A percentile compares a stretch with the other conserved stretches of the same genome.
Conservation (phyloP, 148 eudicot genomes). For the Heliosperma pusillum region DNA sequence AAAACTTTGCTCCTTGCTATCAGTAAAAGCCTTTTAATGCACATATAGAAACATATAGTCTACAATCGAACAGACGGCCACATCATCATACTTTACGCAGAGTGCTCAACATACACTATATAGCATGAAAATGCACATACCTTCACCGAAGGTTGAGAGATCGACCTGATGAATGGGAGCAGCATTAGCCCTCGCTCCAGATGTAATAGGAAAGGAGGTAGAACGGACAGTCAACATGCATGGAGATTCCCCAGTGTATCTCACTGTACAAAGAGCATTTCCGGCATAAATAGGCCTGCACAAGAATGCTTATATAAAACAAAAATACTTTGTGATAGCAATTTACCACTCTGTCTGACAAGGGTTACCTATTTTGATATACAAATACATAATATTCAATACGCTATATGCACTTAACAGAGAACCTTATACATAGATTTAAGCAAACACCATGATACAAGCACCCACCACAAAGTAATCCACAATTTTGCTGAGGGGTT, state of each 20-base stretch:
- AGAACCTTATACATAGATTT: too few relatives aligned
- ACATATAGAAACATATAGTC: background rate
- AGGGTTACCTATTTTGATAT: background rate
- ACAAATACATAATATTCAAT: background rate
- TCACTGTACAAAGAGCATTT: constrained; percentile 84
- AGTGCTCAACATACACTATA: background rate
- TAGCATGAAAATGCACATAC: constrained; percentile 44
- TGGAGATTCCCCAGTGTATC: constrained; percentile 66
- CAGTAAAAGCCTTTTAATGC: background rate
- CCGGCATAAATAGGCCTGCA: constrained; percentile 98
- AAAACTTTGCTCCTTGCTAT: background rate
- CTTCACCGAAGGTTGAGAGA: constrained; percentile 78
- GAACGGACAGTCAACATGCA: constrained; percentile 86
- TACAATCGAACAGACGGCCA: background rate
- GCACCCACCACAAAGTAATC: background rate
- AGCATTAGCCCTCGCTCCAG: constrained; percentile 44
- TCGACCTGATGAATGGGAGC: constrained; percentile 79
- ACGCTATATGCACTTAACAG: background rate
- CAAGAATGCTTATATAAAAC: constrained; percentile 15
- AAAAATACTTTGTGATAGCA: background rate
- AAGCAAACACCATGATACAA: background rate
- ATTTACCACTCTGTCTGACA: background rate
- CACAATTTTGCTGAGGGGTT: background rate
- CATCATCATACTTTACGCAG: background rate
- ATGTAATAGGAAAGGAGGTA: constrained; percentile 69